Conservation (phyloP, 352 stramenopile species). For the Globisporangium emineosum region DNA sequence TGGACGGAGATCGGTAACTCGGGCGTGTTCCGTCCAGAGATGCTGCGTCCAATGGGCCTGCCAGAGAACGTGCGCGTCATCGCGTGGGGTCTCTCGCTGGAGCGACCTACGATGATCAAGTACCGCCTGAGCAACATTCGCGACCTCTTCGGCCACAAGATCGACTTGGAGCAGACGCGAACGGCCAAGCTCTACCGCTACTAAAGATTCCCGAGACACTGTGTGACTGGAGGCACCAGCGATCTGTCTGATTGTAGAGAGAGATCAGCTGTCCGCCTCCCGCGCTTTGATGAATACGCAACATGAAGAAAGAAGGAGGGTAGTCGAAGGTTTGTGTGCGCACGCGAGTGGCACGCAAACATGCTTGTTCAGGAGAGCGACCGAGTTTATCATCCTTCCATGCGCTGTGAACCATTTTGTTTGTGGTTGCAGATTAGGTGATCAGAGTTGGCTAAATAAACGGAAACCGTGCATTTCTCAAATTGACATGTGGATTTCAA, state of each 20-base stretch:
- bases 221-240: not conserved
- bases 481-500: too few relatives aligned
- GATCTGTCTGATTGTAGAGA: not conserved
- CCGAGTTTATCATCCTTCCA: too few relatives aligned
- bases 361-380: not conserved
- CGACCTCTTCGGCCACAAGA: slow-evolving; percentile 99
- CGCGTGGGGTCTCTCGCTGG: slow-evolving; percentile 98
- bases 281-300: not conserved
- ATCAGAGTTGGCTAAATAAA: too few relatives aligned
- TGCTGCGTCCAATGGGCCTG: slow-evolving; percentile 98
- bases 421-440: too few relatives aligned
- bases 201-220: slow-evolving; percentile 23
- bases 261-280: not conserved
- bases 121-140: slow-evolving; percentile 99
- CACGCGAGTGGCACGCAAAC: not conserved
- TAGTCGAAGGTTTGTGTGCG: not conserved
- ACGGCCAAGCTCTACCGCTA: slow-evolving; percentile 90
- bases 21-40: slow-evolving; percentile 99
- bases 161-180: slow-evolving; percentile 95
- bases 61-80: slow-evolving; percentile 99
- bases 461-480: too few relatives aligned
- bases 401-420: too few relatives aligned
- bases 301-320: not conserved
- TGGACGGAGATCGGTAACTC: slow-evolving; percentile 99
- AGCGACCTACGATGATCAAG: slow-evolving; percentile 99